Base-by-base conservation (phyloP, 2,329 filamentous ascomycete species). In the Stenocarpella maydis region DNA sequence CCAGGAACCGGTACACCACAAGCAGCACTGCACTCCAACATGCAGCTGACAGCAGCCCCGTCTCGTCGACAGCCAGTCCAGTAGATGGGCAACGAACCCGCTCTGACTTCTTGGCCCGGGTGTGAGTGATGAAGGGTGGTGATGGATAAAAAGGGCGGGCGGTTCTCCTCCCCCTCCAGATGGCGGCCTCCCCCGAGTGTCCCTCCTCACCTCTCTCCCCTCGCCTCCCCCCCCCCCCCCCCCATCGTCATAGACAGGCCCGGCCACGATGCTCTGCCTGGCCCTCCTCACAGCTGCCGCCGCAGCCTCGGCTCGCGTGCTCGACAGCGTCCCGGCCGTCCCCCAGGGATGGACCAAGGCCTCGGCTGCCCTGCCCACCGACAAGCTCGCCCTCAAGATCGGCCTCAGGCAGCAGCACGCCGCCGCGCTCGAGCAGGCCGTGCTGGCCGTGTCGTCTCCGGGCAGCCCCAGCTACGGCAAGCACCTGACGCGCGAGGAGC, bases 401-500 rank as follows among this genome's bases (percentile, higher is more conserved):
- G 82, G 84, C 8, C 78, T 88, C 21, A 78, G 78, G 53, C 82
- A 88, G 77, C 82, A 84, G 26, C 83, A 83, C 53, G 76, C 82
- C 45, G 79, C 76, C 3, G 77, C 83, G 7, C 85, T 92, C 66
- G 88, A 91, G 76, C 83, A 87, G 74, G 83, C 80, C 8, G 83
- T 90, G 12, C 82, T 90, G 68, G 85, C 89, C 50, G 82, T 92
- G 37, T 90, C 90, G 0, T 88, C 87, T 0, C 90, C 90, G 1
- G 82, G 81, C 34, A 84, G 89, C 73, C 78, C 82, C 1, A 81
- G 79, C 24, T 92, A 92, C 76, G 90, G 90, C 43, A 81, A 85
- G 73, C 87, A 91, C 74, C 79, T 92, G 78, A 88, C 85, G 69
- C 85, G 85, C n/a, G 83, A 89, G 41, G 84, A 91, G 73, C 77